A percentile compares a stretch with the other conserved stretches of the same genome.
These are phyloP conservation scores for Naganishia randhawae DNA, from an alignment of 768 basidiomycete genomes.

Conservation along the genomic window DNA sequence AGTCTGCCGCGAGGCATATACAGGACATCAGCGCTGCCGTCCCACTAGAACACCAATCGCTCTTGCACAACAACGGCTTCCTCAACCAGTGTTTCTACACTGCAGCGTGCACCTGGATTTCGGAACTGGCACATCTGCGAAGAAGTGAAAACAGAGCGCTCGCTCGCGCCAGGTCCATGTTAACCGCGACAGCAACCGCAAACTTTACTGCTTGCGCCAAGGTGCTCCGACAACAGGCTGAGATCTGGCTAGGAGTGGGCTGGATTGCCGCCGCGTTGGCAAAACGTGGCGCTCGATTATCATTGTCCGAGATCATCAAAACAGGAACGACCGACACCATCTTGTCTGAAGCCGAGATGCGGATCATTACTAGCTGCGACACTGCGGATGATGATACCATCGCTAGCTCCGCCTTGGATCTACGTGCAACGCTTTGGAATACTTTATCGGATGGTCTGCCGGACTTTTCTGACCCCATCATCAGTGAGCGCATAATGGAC, in stretches of 20 bases:
- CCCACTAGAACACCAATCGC: constrained; percentile 13
- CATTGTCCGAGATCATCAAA: constrained; percentile 11
- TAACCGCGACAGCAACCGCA: constrained; percentile 6
- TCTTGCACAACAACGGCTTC: constrained; percentile 18
- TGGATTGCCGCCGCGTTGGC: constrained; percentile 22
- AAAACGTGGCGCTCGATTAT: not conserved
- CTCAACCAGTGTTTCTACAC: constrained; percentile 20
- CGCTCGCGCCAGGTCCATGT: constrained; percentile 4
- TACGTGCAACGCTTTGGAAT: constrained; percentile 11
- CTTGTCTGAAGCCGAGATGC: constrained; percentile 25
- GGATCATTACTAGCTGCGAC: constrained; percentile 15
- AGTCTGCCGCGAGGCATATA: constrained; percentile 17
- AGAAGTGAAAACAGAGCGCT: constrained; percentile 20
- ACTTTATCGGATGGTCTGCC: constrained; percentile 11
- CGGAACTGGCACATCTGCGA: constrained; percentile 15
- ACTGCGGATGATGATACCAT: constrained; percentile 9
- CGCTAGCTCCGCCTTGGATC: constrained; percentile 7
- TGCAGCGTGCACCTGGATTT: constrained; percentile 22
- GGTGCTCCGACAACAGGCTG: constrained; percentile 19
- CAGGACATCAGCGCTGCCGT: constrained; percentile 18
- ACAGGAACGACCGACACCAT: constrained; percentile 22
- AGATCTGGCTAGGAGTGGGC: constrained; percentile 20
- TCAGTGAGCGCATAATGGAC: not conserved
- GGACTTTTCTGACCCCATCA: constrained; percentile 6
- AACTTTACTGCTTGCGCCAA: constrained; percentile 21